Conservation (phyloP, 139 green algal species). For the Chlorella sp. region DNA sequence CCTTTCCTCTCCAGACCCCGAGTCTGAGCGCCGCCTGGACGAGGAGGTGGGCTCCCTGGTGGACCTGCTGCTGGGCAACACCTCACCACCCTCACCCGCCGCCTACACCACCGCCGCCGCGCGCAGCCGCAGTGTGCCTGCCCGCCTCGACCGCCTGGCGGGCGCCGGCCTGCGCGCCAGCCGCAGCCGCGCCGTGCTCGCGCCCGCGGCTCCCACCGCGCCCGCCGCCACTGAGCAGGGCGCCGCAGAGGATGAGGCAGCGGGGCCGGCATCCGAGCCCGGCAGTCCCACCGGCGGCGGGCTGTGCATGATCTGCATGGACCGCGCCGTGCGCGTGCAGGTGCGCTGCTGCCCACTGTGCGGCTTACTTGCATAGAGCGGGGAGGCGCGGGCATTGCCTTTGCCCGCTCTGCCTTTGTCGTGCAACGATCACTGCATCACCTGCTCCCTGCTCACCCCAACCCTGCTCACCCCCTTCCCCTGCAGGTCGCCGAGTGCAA, state of each 20-base stretch:
- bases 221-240: neutral
- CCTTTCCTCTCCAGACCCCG: neutral
- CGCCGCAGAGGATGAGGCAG: too few species aligned
- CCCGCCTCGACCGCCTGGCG: neutral
- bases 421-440: too few species aligned
- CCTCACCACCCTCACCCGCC: too few species aligned
- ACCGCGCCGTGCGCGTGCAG: conserved; percentile 24
- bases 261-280: neutral
- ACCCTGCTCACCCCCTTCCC: neutral
- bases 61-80: conserved; percentile 17
- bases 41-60: conserved; percentile 16
- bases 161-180: conserved; percentile 3
- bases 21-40: conserved; percentile 14
- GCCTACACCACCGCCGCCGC: too few species aligned
- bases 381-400: too few species aligned
- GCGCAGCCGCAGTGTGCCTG: too few species aligned
- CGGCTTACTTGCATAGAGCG: too few species aligned
- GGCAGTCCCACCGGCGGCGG: neutral
- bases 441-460: neutral
- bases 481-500: conserved; percentile 38
- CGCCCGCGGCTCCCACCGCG: neutral
- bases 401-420: too few species aligned
- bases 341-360: neutral
- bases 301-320: conserved; percentile 53
- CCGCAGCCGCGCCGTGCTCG: neutral